Base-by-base conservation (phyloP, 129 eudicot species). In the Chrysanthemum seticuspe region DNA sequence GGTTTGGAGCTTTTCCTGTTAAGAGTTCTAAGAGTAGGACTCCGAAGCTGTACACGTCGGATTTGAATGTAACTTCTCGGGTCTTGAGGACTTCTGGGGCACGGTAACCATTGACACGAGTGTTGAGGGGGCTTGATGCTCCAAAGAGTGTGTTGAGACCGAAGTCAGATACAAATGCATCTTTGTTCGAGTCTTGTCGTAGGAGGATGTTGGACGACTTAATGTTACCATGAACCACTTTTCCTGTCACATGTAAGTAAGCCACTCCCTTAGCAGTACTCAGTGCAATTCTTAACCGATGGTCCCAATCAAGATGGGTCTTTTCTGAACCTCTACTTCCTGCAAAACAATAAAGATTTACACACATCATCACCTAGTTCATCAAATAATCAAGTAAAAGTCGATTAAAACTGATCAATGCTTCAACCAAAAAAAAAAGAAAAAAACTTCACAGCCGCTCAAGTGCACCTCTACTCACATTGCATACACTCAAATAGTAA, bases 291-390 rank as follows among this genome's bases (percentile, higher is more conserved):
- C 82, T 86, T 82, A 90, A 79, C 23, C 98, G 79, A 81, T 67
- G 83, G 69, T 90, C 97, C 98, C 98, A 94, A 82, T 94, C 97
- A 0, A 90, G 86, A 12, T 93, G 92, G 5, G 91, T 75, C 2
- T 87, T 83, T 5, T 97, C 97, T 3, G 98, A 86, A 7, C 89
- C 97, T 86, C 95, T 85, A 80, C 96, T 94, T 7, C 98, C 98
- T 93, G 79, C 53, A 62, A 70, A 49, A 66, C 1, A 75, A 64
- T 2, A 25, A 34, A 7, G 16, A n/a, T 49, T 75, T 13, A 57
- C 19, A 13, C 29, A 59, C 12, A 40, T 29, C 1, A 15, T 36
- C 45, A 13, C 15, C 66, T 25, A 0, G 45, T 27, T 61, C 9
- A 61, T 40, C 72, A 44, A 65, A 3, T 1, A 19, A 72, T 18